Evolutionary conservation across 768 basidiomycete genomes (phyloP).

Genomic region (Clitopilus passeckerianus): DNA sequence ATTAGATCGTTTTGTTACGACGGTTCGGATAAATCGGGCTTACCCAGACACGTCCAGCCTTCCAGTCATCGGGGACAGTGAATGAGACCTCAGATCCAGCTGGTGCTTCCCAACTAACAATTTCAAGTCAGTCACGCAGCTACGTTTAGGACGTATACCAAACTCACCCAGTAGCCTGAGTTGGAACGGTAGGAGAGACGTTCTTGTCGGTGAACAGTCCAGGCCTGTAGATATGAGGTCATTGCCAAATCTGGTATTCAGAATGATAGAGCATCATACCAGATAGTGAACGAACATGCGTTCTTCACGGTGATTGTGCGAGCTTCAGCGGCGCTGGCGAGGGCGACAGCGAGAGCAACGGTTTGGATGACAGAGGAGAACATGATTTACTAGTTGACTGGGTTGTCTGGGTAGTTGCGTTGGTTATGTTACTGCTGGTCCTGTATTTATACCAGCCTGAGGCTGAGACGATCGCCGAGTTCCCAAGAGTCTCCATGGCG

Average conservation of each 20-base stretch:
- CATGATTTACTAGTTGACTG: not conserved
- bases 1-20: not conserved
- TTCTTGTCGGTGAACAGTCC: slow-evolving; percentile 44
- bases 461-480: not conserved
- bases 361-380: not conserved
- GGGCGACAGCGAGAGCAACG: not conserved
- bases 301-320: slow-evolving; percentile 21
- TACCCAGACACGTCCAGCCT: slow-evolving; percentile 33
- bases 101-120: slow-evolving; percentile 26
- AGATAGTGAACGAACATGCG: slow-evolving; percentile 43
- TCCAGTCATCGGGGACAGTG: slow-evolving; percentile 50
- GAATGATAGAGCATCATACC: slow-evolving; percentile 23
- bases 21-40: not conserved
- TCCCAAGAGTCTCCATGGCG: not conserved
- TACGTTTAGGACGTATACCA: slow-evolving; percentile 12
- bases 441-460: not conserved
- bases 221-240: slow-evolving; percentile 30
- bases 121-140: slow-evolving; percentile 17
- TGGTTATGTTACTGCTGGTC: not conserved
- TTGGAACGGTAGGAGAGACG: slow-evolving; percentile 30
- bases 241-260: not conserved
- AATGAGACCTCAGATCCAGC: slow-evolving; percentile 26
- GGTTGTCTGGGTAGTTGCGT: not conserved
- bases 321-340: slow-evolving; percentile 5
- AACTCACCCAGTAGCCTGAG: slow-evolving; percentile 27